These are phyloP conservation scores for Corynascus novoguineensis DNA, from an alignment of 495 filamentous ascomycete species.

Conservation along the genomic window DNA sequence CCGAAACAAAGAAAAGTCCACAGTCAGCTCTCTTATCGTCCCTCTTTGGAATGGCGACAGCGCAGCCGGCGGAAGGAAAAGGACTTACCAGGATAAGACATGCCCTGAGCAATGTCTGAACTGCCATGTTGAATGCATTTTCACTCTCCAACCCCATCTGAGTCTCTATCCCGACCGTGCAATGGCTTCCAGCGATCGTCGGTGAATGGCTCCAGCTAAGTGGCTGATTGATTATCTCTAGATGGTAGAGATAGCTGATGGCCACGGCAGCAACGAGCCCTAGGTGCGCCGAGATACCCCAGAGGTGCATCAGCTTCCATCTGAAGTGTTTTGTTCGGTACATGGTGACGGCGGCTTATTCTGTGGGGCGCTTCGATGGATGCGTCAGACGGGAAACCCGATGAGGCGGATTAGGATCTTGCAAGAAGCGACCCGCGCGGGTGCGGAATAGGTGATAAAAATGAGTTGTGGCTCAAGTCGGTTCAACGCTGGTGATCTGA, in stretches of 20 bases:
- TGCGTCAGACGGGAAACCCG: background rate
- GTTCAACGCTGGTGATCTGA: no score
- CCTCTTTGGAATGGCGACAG: background rate
- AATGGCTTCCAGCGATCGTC: background rate
- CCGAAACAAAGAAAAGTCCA: background rate
- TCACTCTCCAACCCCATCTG: background rate
- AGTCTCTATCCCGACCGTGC: background rate
- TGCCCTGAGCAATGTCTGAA: constrained; percentile 16
- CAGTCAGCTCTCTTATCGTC: background rate
- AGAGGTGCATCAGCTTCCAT: constrained; percentile 29
- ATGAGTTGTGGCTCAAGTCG: background rate
- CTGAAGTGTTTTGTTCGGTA: constrained; percentile 26
- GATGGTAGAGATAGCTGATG: constrained; percentile 22
- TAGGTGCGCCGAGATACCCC: constrained; percentile 25
- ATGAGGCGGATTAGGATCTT: background rate
- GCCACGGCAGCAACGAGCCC: constrained; percentile 19
- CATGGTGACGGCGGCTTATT: constrained; percentile 19
- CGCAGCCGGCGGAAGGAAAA: background rate
- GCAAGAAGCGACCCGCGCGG: background rate
- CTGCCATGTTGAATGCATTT: constrained; percentile 6
- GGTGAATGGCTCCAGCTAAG: background rate
- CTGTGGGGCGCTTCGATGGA: background rate
- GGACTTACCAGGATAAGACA: constrained; percentile 20
- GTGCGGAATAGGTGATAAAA: background rate
- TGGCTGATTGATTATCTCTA: constrained; percentile 1